phyloP scores from a whole-genome alignment of 768 basidiomycete genomes.

The Trametes cingulata region DNA sequence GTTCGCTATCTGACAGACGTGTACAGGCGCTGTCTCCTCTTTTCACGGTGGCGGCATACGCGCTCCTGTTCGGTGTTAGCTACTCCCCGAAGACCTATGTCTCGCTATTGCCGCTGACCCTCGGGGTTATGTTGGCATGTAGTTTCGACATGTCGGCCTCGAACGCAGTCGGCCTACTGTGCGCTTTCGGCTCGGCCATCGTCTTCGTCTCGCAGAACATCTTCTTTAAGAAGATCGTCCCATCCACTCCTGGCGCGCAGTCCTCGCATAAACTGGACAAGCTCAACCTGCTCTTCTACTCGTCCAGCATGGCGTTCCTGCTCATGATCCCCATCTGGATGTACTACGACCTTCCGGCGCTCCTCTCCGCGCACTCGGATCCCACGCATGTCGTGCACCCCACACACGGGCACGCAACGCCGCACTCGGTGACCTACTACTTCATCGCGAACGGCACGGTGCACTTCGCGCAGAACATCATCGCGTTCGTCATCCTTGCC shows the following conservation, averaged over 20 bases:
- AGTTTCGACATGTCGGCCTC: constrained; percentile 91
- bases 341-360: constrained; percentile 78
- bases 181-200: constrained; percentile 94
- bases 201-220: constrained; percentile 99
- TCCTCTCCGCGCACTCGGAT: constrained; percentile 50
- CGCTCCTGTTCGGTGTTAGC: constrained; percentile 88
- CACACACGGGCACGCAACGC: constrained; percentile 41
- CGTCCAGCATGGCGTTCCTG: constrained; percentile 89
- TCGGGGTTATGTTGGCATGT: constrained; percentile 97
- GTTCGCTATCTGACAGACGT: not conserved
- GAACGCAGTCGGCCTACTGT: constrained; percentile 83
- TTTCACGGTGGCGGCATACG: constrained; percentile 96
- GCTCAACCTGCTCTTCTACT: constrained; percentile 93
- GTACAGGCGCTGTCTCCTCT: constrained; percentile 90
- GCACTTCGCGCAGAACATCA: constrained; percentile 96
- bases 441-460: constrained; percentile 94
- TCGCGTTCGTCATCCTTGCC: constrained; percentile 94
- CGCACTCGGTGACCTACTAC: constrained; percentile 74
- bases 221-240: constrained; percentile 99
- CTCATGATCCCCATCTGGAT: constrained; percentile 97
- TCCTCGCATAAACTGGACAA: constrained; percentile 88
- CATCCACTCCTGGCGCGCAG: constrained; percentile 43
- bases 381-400: constrained; percentile 48
- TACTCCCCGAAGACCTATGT: constrained; percentile 91
- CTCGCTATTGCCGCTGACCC: constrained; percentile 89